phyloP scores from a whole-genome alignment of 495 filamentous ascomycete species.

The Pyrenopolyporus hunteri region DNA sequence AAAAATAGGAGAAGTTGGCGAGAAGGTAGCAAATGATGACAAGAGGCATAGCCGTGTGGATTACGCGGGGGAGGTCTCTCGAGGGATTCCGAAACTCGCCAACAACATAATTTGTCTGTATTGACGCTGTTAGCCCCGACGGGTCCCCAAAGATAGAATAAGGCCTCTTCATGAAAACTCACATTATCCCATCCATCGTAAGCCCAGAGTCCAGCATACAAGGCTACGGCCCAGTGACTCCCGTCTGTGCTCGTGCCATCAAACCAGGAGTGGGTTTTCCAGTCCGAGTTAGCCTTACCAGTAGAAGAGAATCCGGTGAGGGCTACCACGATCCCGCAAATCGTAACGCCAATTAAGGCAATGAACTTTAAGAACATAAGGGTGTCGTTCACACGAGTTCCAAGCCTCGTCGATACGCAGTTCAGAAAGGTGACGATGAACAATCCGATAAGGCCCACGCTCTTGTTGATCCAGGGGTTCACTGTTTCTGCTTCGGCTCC shows the following conservation, averaged over 20 bases:
- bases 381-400: slow-evolving; percentile 80
- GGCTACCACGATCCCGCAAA: slow-evolving; percentile 90
- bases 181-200: slow-evolving; percentile 99
- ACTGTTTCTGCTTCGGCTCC: slow-evolving; percentile 77
- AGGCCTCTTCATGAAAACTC: slow-evolving; percentile 46
- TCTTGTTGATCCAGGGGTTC: slow-evolving; percentile 89
- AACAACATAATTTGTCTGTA: slow-evolving; percentile 92
- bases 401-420: slow-evolving; percentile 86
- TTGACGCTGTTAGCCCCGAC: slow-evolving; percentile 21
- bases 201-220: slow-evolving; percentile 96
- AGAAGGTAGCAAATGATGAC: slow-evolving; percentile 90
- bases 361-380: slow-evolving; percentile 98
- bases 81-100: slow-evolving; percentile 93
- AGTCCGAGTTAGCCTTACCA: slow-evolving; percentile 78
- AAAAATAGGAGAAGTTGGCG: slow-evolving; percentile 90
- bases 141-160: not conserved
- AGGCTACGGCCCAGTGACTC: slow-evolving; percentile 84
- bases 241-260: slow-evolving; percentile 79
- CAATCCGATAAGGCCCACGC: slow-evolving; percentile 79
- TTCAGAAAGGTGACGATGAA: slow-evolving; percentile 81
- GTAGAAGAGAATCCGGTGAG: slow-evolving; percentile 79
- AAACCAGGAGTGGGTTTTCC: slow-evolving; percentile 90
- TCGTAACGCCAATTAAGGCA: slow-evolving; percentile 82
- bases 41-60: slow-evolving; percentile 95
- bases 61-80: slow-evolving; percentile 90